Conservation (phyloP, 1,284 basidiomycete species). For the Irpex lacteus region DNA sequence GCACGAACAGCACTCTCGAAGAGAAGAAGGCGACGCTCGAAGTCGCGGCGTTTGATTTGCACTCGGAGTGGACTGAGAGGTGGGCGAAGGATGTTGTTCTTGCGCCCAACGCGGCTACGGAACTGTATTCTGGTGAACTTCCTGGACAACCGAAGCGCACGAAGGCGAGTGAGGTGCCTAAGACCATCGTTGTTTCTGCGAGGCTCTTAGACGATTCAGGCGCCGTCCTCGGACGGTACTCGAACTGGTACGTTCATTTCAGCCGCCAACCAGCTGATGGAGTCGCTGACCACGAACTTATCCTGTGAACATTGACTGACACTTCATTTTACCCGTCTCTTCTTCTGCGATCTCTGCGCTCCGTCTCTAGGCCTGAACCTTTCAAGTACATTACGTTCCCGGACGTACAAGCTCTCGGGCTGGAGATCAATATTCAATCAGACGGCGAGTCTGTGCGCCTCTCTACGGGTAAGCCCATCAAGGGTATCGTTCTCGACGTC, state of each 20-base stretch:
- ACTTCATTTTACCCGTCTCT: background rate
- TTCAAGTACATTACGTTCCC: conserved; percentile 90
- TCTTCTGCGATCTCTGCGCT: background rate
- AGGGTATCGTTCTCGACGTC: conserved; percentile 80
- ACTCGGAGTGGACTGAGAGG: conserved; percentile 54
- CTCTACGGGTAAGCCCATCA: conserved; percentile 68
- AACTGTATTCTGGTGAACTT: conserved; percentile 69
- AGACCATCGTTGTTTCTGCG: conserved; percentile 73
- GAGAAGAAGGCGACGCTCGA: conserved; percentile 60
- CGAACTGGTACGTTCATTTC: conserved; percentile 60
- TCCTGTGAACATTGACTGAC: background rate
- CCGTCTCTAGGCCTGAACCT: conserved; percentile 72
- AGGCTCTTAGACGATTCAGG: conserved; percentile 59
- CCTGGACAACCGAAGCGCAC: conserved; percentile 70
- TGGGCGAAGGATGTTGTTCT: conserved; percentile 54
- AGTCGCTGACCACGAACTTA: background rate
- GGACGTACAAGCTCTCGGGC: conserved; percentile 49
- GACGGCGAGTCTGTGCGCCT: conserved; percentile 66
- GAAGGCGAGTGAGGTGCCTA: conserved; percentile 62
- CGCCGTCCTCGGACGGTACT: conserved; percentile 69
- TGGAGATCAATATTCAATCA: conserved; percentile 47
- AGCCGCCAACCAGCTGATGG: background rate
- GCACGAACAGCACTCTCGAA: conserved; percentile 69
- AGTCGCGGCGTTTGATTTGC: conserved; percentile 68
- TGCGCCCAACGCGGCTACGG: conserved; percentile 74